Evolutionary conservation across 2,329 filamentous ascomycete genomes (phyloP), one percentile per base, ranked within the genome.

Genomic region (Colletotrichum coccodes): DNA sequence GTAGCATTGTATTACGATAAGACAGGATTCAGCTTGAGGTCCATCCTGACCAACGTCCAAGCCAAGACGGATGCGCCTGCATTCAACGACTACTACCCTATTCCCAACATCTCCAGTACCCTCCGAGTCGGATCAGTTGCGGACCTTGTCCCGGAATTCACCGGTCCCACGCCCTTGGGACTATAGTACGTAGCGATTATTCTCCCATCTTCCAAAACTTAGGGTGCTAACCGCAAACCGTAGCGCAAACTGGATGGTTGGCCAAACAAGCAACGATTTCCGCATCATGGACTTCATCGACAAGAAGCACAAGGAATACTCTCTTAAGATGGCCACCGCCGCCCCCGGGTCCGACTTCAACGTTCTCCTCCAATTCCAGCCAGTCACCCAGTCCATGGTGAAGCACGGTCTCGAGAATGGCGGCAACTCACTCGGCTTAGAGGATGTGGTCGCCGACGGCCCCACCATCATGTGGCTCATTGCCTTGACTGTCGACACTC

Each of bases 401-500:
- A 44, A 60, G 16, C 71, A 76, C 57, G 70, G 71, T 11, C 40
- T 54, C 2, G 49, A 67, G 7, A 65, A 70, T 11, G 78, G 78
- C 8, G 78, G 78, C 11, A 80, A 80, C 59, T 70, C 76, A 7
- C 70, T 80, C 14, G 78, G 77, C 6, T 74, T 80, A 8, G 76
- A 79, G 59, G 73, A 56, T 3, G 49, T 79, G 61, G 77, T 83
- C 34, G 73, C 75, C 1, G 75, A 81, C 26, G 79, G 80, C 2
- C 79, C 79, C 9, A 74, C 77, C 6, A 64, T 77, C 46, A 75
- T 77, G 62, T 83, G 79, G 78, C 77, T 82, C 30, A 73, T 79
- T 16, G 75, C 78, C 36, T 71, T 82, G n/a, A 81, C 79, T n/a
- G 75, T 80, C 18, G 79, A 79, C 70, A 82, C 79, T 7, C 76